Percentiles rank a stretch among this genome's conserved stretches.
These are phyloP conservation scores for Nematodospora anomalae DNA, from an alignment of 1,139 yeast genomes.

Conservation along the genomic window DNA sequence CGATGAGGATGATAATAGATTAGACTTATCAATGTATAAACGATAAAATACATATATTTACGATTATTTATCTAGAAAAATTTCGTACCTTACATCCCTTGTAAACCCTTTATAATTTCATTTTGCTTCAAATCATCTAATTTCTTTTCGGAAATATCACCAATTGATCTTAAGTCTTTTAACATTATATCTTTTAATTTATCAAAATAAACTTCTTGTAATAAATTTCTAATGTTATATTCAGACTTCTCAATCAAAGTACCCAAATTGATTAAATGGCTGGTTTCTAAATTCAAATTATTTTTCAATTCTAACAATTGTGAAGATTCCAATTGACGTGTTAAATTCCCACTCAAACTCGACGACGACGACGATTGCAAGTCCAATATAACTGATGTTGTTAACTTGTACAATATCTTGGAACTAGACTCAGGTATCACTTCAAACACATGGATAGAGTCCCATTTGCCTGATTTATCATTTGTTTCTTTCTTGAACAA, in stretches of 20 bases:
- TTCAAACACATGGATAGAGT: slow-evolving; percentile 90
- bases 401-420: slow-evolving; percentile 66
- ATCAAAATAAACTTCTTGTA: slow-evolving; percentile 94
- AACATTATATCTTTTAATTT: slow-evolving; percentile 82
- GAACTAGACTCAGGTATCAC: slow-evolving; percentile 50
- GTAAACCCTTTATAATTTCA: slow-evolving; percentile 52
- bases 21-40: slow-evolving; percentile 30
- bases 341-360: slow-evolving; percentile 76
- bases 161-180: slow-evolving; percentile 63
- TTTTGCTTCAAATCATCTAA: slow-evolving; percentile 46
- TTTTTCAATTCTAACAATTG: slow-evolving; percentile 41
- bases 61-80: background rate
- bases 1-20: slow-evolving; percentile 21
- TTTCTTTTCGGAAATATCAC: slow-evolving; percentile 38
- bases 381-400: slow-evolving; percentile 86
- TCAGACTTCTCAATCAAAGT: slow-evolving; percentile 85
- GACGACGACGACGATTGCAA: slow-evolving; percentile 42
- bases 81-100: slow-evolving; percentile 21
- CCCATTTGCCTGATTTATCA: slow-evolving; percentile 70
- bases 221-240: slow-evolving; percentile 77
- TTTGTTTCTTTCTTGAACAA: slow-evolving; percentile 72
- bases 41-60: slow-evolving; percentile 2
- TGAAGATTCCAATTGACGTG: slow-evolving; percentile 69
- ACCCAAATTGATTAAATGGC: slow-evolving; percentile 85
- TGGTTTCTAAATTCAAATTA: slow-evolving; percentile 45